Conservation (phyloP, 1,139 yeast species). For the Scheffersomyces segobiensis region DNA sequence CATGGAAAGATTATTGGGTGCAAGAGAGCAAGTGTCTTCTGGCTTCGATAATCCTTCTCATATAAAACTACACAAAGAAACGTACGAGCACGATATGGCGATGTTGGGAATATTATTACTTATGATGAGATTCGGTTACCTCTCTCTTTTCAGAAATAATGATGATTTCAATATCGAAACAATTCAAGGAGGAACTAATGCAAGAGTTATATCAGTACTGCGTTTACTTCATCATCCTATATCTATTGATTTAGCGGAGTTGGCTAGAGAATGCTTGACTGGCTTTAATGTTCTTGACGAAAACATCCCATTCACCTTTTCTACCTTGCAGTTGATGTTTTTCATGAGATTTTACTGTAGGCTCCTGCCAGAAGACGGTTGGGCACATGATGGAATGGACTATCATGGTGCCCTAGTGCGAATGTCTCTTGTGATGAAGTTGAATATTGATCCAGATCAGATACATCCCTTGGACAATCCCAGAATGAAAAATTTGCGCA, state of each 20-base stretch:
- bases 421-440: conserved; percentile 13
- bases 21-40: neutral
- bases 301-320: conserved; percentile 5
- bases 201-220: conserved; percentile 16
- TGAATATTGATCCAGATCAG: conserved; percentile 12
- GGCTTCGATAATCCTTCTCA: neutral
- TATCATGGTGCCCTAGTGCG: conserved; percentile 12
- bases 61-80: conserved; percentile 2
- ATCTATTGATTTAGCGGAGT: conserved; percentile 25
- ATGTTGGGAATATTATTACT: conserved; percentile 15
- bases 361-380: conserved; percentile 18
- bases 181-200: conserved; percentile 4
- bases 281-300: conserved; percentile 1
- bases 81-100: conserved; percentile 11
- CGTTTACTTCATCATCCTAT: conserved; percentile 30
- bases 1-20: conserved; percentile 12
- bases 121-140: conserved; percentile 16
- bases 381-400: conserved; percentile 16
- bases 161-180: conserved; percentile 11
- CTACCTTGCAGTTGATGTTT: conserved; percentile 15
- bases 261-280: conserved; percentile 29
- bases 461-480: conserved; percentile 13
- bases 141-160: conserved; percentile 17
- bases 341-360: conserved; percentile 12
- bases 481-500: conserved; percentile 12